Evolutionary conservation across 1,284 basidiomycete genomes (phyloP).

Genomic region (Leccinum subrobustum): DNA sequence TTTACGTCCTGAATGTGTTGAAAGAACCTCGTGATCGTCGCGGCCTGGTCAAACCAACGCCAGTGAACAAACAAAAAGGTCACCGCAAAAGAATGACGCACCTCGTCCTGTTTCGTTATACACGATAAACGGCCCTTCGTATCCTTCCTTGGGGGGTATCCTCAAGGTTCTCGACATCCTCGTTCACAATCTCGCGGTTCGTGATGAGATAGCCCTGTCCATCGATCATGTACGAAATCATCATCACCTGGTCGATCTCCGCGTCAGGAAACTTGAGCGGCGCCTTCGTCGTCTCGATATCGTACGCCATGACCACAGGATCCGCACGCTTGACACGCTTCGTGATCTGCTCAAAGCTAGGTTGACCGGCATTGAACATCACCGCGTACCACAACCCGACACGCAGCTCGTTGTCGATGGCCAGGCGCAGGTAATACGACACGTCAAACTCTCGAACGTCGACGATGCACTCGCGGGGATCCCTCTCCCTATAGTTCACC

Average conservation of each 20-base stretch:
- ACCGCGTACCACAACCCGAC: slow-evolving; percentile 98
- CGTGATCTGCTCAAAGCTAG: slow-evolving; percentile 69
- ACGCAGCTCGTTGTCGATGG: slow-evolving; percentile 97
- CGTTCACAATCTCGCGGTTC: slow-evolving; percentile 95
- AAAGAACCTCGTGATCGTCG: slow-evolving; percentile 86
- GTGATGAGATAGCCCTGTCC: slow-evolving; percentile 98
- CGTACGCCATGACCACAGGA: slow-evolving; percentile 98
- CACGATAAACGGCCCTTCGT: slow-evolving; percentile 95
- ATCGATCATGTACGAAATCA: slow-evolving; percentile 99
- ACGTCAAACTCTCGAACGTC: slow-evolving; percentile 98
- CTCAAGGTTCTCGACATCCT: slow-evolving; percentile 98
- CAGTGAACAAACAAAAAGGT: not conserved
- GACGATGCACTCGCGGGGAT: slow-evolving; percentile 89
- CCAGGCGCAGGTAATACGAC: slow-evolving; percentile 95
- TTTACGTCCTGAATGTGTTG: slow-evolving; percentile 90
- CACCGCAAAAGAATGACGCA: slow-evolving; percentile 26
- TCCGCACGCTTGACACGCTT: slow-evolving; percentile 98
- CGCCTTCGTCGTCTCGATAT: slow-evolving; percentile 99
- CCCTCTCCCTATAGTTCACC: slow-evolving; percentile 56
- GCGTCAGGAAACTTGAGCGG: slow-evolving; percentile 99
- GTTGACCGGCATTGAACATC: slow-evolving; percentile 79
- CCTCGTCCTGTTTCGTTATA: slow-evolving; percentile 95
- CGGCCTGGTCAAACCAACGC: slow-evolving; percentile 46
- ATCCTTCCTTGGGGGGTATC: slow-evolving; percentile 97
- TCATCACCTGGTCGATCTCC: slow-evolving; percentile 97